phyloP scores from a whole-genome alignment of 306 rosid species.

The Citrullus colocynthis region DNA sequence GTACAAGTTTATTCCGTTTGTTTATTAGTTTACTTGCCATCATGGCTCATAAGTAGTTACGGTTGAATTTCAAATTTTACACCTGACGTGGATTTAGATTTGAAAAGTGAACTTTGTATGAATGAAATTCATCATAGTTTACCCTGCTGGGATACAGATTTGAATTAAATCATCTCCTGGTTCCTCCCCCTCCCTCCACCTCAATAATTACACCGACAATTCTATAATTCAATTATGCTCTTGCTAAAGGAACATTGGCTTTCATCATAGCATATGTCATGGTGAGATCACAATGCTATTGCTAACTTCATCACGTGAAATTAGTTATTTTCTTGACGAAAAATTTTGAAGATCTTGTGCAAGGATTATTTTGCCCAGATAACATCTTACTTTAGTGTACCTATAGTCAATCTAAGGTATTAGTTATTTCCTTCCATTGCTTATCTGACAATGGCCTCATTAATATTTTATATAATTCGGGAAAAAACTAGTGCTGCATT shows the following conservation, averaged over 20 bases:
- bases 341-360: background rate
- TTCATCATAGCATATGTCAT: background rate
- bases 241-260: background rate
- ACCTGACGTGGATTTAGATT: background rate
- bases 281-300: background rate
- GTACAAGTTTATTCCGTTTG: conserved; percentile 72
- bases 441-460: background rate
- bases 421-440: background rate
- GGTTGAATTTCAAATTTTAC: background rate
- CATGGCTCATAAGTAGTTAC: background rate
- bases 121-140: background rate
- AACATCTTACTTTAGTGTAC: background rate
- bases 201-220: background rate
- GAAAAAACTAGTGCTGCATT: background rate
- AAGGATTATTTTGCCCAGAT: too few relatives aligned
- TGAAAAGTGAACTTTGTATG: background rate
- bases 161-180: background rate
- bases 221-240: background rate
- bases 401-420: background rate
- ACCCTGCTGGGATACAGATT: background rate
- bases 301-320: background rate
- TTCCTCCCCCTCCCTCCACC: background rate
- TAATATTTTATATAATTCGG: background rate
- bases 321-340: background rate
- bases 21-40: conserved; percentile 32